phyloP scores from a whole-genome alignment of 2,329 filamentous ascomycete genomes.

The Sphaceloma murrayae region DNA sequence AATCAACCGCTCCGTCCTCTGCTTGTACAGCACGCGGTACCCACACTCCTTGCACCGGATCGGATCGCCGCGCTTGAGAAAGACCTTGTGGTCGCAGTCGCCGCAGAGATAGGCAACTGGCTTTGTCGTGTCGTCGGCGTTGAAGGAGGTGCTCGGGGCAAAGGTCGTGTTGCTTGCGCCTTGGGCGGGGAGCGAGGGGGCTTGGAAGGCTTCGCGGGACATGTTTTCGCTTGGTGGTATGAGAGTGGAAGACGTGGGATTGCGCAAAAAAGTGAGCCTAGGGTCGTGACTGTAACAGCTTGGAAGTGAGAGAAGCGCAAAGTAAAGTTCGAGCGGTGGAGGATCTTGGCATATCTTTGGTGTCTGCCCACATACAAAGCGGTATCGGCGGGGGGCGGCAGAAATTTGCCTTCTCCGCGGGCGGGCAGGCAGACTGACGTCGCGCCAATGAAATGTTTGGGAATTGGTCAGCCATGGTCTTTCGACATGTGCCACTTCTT shows the following conservation, averaged over 20 bases:
- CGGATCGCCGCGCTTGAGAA: constrained; percentile 65
- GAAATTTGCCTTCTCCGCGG: constrained; percentile 10
- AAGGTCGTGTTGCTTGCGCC: constrained; percentile 19
- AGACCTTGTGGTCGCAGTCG: constrained; percentile 71
- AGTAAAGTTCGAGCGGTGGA: neutral
- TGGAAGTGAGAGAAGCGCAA: too few relatives aligned
- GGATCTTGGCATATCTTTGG: neutral
- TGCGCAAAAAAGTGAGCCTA: neutral
- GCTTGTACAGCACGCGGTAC: constrained; percentile 92
- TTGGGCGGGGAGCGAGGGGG: constrained; percentile 47
- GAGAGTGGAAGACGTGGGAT: constrained; percentile 4
- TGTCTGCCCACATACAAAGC: neutral
- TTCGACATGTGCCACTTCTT: constrained; percentile 11
- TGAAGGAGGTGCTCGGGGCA: constrained; percentile 24
- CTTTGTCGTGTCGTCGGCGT: constrained; percentile 38
- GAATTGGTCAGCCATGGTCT: constrained; percentile 6
- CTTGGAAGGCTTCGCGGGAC: constrained; percentile 66
- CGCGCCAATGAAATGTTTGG: constrained; percentile 14
- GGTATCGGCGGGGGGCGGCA: neutral
- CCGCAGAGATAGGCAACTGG: constrained; percentile 54
- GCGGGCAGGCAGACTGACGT: constrained; percentile 12
- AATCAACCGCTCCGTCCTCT: constrained; percentile 86
- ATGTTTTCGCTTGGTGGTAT: constrained; percentile 22
- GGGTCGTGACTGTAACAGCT: too few relatives aligned
- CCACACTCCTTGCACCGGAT: constrained; percentile 90